phyloP scores from a whole-genome alignment of 2,329 filamentous ascomycete genomes.

The Cytospora paraplurivora region DNA sequence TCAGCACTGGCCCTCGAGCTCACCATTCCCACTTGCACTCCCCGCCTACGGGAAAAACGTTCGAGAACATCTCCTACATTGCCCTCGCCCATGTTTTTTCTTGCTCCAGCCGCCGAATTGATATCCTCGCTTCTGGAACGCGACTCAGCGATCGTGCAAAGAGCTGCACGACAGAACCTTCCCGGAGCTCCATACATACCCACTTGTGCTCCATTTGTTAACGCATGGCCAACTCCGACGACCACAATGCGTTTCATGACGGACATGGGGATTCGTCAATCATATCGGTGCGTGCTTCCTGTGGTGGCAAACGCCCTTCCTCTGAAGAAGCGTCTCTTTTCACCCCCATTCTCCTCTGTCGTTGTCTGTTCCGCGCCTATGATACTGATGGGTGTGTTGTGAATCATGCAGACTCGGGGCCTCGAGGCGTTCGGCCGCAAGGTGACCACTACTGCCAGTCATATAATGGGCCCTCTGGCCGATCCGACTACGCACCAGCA shows the following conservation, averaged over 20 bases:
- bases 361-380: slow-evolving; percentile 26
- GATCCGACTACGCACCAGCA: slow-evolving; percentile 61
- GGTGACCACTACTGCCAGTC: slow-evolving; percentile 88
- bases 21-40: background rate
- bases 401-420: slow-evolving; percentile 68
- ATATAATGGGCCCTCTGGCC: slow-evolving; percentile 73
- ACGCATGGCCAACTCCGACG: slow-evolving; percentile 39
- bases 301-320: slow-evolving; percentile 14
- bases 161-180: slow-evolving; percentile 22
- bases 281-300: slow-evolving; percentile 37
- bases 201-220: slow-evolving; percentile 29
- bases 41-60: background rate
- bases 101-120: background rate
- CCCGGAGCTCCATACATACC: slow-evolving; percentile 27
- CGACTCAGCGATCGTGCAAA: slow-evolving; percentile 15
- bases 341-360: slow-evolving; percentile 29
- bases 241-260: slow-evolving; percentile 49
- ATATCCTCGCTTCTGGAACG: slow-evolving; percentile 17
- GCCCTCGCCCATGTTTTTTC: slow-evolving; percentile 1
- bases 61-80: slow-evolving; percentile 2
- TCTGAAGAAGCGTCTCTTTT: slow-evolving; percentile 1
- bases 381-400: slow-evolving; percentile 24
- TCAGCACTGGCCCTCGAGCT: background rate
- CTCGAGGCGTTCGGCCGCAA: slow-evolving; percentile 93
- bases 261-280: slow-evolving; percentile 54